Percentiles rank a stretch among this genome's conserved stretches.
Evolutionary conservation across 2,329 filamentous ascomycete genomes (phyloP).

Genomic region (Penicillium hesseltinei): DNA sequence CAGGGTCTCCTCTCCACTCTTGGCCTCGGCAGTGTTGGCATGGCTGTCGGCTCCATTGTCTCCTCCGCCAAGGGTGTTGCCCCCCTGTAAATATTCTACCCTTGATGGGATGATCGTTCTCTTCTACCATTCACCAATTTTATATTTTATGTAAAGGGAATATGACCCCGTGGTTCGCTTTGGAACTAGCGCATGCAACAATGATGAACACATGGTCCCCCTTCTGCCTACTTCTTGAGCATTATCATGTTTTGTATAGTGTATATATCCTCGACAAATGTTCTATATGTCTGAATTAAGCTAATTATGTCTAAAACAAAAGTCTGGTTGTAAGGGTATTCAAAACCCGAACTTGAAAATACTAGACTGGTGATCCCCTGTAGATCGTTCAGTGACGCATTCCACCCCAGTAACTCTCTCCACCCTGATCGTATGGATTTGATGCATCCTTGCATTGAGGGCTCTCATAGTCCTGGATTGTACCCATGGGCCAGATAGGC

Average conservation of each 20-base stretch:
- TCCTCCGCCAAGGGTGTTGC: conserved; percentile 3
- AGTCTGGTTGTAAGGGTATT: too few species aligned
- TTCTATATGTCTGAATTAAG: neutral
- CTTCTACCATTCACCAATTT: conserved; percentile 11
- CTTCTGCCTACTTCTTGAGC: neutral
- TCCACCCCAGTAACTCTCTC: conserved; percentile 31
- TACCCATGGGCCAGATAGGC: conserved; percentile 64
- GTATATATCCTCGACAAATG: neutral
- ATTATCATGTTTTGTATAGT: neutral
- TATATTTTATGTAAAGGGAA: neutral
- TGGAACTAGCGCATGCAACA: neutral
- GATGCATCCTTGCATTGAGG: conserved; percentile 45
- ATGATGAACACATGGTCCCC: conserved; percentile 1
- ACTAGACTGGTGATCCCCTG: too few species aligned
- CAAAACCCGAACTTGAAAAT: too few species aligned
- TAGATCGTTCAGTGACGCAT: conserved; percentile 4
- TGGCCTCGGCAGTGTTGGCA: neutral
- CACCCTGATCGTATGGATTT: conserved; percentile 20
- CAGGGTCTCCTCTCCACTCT: too few species aligned
- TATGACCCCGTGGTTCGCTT: neutral
- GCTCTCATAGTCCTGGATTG: conserved; percentile 52
- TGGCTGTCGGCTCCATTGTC: conserved; percentile 18
- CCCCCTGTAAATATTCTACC: conserved; percentile 15
- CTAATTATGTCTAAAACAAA: neutral
- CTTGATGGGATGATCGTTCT: conserved; percentile 20